These are phyloP conservation scores for Bruguiera parviflora DNA, from an alignment of 345 rosid species.

Conservation along the genomic window DNA sequence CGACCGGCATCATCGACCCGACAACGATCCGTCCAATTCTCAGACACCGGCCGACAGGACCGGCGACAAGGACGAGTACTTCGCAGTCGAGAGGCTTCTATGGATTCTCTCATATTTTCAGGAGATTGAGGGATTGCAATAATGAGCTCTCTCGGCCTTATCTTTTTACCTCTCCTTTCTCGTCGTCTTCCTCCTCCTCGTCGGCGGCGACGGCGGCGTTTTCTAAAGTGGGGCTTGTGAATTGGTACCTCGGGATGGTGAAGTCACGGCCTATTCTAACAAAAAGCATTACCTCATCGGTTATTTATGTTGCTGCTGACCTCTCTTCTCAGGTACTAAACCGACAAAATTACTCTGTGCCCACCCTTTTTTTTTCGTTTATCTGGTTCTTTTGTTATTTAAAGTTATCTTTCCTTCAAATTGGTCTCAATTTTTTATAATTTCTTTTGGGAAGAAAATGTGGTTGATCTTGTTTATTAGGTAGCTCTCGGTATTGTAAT, in stretches of 20 bases:
- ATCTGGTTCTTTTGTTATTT: constrained; percentile 3
- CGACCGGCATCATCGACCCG: constrained; percentile 22
- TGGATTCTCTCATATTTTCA: constrained; percentile 32
- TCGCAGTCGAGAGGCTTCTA: constrained; percentile 43
- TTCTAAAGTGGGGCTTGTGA: constrained; percentile 47
- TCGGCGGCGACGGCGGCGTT: constrained; percentile 19
- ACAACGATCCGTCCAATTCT: constrained; percentile 12
- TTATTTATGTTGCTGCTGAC: constrained; percentile 82
- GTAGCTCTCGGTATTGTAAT: too few species aligned
- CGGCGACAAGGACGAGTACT: neutral
- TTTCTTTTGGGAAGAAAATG: too few species aligned
- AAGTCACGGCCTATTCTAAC: constrained; percentile 77
- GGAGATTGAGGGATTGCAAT: constrained; percentile 23
- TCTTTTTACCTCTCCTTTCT: constrained; percentile 27
- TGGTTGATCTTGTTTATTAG: too few species aligned
- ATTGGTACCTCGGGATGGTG: constrained; percentile 88
- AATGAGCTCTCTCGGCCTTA: constrained; percentile 25
- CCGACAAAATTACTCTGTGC: too few species aligned
- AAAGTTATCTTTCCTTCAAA: neutral
- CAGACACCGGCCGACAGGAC: constrained; percentile 18
- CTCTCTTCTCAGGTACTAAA: constrained; percentile 76
- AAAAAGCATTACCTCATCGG: constrained; percentile 62
- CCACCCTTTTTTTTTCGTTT: neutral
- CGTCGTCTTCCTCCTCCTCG: constrained; percentile 30
- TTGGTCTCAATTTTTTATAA: too few species aligned